These are phyloP conservation scores for Letharia lupina DNA, from an alignment of 495 filamentous ascomycete genomes.

Conservation along the genomic window DNA sequence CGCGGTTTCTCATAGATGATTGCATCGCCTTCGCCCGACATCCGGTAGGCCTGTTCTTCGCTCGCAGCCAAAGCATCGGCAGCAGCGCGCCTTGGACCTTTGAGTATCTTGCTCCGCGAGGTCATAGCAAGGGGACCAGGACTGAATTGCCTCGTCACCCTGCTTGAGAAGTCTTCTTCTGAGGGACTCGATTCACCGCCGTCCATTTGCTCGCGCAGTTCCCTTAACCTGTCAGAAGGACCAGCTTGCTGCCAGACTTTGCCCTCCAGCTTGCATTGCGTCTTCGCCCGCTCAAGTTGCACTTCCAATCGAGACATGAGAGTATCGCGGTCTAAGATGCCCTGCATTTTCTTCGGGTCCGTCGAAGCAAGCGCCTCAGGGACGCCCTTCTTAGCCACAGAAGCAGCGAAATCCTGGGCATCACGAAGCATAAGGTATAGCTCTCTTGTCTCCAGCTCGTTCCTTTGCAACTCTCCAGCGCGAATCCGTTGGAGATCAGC, in stretches of 20 bases:
- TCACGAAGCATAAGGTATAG: conserved; percentile 97
- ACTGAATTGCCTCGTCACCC: conserved; percentile 42
- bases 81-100: conserved; percentile 43
- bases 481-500: conserved; percentile 78
- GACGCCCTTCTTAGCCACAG: conserved; percentile 65
- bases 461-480: conserved; percentile 85
- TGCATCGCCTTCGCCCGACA: conserved; percentile 41
- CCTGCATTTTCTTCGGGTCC: conserved; percentile 73
- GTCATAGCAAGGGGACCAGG: conserved; percentile 59
- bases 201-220: conserved; percentile 92
- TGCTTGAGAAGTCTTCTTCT: conserved; percentile 43
- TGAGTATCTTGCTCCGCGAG: conserved; percentile 50
- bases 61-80: conserved; percentile 33
- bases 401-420: conserved; percentile 89
- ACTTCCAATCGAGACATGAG: conserved; percentile 89
- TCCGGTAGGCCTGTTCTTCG: conserved; percentile 36
- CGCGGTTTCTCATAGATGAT: conserved; percentile 58
- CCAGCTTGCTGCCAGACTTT: conserved; percentile 83
- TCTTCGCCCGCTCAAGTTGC: conserved; percentile 94
- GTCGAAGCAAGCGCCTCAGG: conserved; percentile 47
- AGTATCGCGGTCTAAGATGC: conserved; percentile 84
- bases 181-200: conserved; percentile 40
- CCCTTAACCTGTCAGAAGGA: conserved; percentile 84
- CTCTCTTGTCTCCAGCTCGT: conserved; percentile 92
- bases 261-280: conserved; percentile 94